Conservation (phyloP, 768 basidiomycete genomes). For the Amanita molliuscula region DNA sequence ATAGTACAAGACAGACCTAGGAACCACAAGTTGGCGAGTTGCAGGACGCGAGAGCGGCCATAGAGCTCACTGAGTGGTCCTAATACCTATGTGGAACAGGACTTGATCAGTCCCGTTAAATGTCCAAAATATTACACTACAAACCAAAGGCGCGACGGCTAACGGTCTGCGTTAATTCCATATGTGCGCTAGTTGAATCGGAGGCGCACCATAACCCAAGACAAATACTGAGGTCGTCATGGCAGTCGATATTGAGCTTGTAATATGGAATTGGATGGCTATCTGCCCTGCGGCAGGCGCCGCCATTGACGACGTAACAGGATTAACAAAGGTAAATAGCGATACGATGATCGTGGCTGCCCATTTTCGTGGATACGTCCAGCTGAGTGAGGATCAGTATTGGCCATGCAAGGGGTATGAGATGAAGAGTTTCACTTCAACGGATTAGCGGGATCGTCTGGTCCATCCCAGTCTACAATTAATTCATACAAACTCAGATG, state of each 20-base stretch:
- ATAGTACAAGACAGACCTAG: constrained; percentile 31
- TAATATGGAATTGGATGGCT: constrained; percentile 44
- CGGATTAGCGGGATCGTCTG: constrained; percentile 47
- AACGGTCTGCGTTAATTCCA: not conserved
- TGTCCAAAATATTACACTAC: constrained; percentile 5
- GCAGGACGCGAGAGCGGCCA: constrained; percentile 54
- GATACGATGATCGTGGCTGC: constrained; percentile 52
- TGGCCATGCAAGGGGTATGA: not conserved
- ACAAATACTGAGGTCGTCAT: constrained; percentile 49
- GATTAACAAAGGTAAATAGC: constrained; percentile 56
- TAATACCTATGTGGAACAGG: constrained; percentile 17
- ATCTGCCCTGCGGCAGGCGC: constrained; percentile 52
- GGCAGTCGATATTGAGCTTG: constrained; percentile 33
- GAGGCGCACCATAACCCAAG: constrained; percentile 47
- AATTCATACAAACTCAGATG: too few species aligned
- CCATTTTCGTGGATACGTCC: constrained; percentile 53
- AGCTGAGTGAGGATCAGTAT: constrained; percentile 25
- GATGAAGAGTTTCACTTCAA: constrained; percentile 38
- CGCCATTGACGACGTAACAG: constrained; percentile 66
- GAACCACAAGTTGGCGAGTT: constrained; percentile 53
- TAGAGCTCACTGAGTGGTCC: constrained; percentile 67
- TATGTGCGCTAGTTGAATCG: not conserved
- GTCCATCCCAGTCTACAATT: constrained; percentile 54
- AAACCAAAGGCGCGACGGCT: constrained; percentile 45
- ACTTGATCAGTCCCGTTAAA: not conserved